Percentiles rank a stretch among this genome's conserved stretches.
Evolutionary conservation across 1,284 basidiomycete genomes (phyloP).

Genomic region (Papiliotrema nemorosa): DNA sequence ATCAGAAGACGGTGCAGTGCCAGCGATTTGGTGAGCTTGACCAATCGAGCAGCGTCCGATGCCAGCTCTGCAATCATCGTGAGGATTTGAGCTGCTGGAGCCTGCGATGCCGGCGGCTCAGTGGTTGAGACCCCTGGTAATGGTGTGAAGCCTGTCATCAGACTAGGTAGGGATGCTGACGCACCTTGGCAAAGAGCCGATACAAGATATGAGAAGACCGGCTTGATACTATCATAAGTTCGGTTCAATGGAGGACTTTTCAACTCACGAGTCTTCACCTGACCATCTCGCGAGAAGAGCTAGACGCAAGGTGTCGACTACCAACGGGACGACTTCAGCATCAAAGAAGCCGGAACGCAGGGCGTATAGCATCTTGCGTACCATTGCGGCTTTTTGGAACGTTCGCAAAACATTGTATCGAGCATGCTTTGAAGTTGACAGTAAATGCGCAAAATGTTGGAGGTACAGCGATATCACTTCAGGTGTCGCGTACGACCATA

Average conservation of each 20-base stretch:
- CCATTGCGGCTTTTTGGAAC: constrained; percentile 65
- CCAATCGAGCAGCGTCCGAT: constrained; percentile 24
- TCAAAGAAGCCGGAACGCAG: constrained; percentile 72
- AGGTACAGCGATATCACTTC: constrained; percentile 74
- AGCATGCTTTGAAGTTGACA: constrained; percentile 66
- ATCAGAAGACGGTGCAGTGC: constrained; percentile 48
- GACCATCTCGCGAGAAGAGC: constrained; percentile 41
- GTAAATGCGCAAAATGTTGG: constrained; percentile 68
- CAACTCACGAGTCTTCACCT: constrained; percentile 39
- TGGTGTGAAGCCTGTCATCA: constrained; percentile 9
- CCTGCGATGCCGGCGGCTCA: constrained; percentile 34
- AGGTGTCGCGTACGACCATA: constrained; percentile 70
- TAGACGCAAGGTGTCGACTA: constrained; percentile 52
- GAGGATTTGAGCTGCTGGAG: constrained; percentile 36
- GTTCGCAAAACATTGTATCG: constrained; percentile 66
- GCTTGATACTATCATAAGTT: constrained; percentile 65
- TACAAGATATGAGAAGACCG: constrained; percentile 77
- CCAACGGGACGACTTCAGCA: constrained; percentile 55
- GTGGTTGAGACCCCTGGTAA: constrained; percentile 11
- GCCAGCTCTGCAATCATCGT: constrained; percentile 35
- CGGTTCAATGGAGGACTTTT: not conserved
- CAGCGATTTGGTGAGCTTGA: constrained; percentile 44
- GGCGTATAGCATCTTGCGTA: constrained; percentile 74
- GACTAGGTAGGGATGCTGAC: constrained; percentile 18
- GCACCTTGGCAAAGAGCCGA: constrained; percentile 72